These are phyloP conservation scores for Saccharomyces pastorianus DNA, from an alignment of 1,139 yeast genomes.

Conservation along the genomic window DNA sequence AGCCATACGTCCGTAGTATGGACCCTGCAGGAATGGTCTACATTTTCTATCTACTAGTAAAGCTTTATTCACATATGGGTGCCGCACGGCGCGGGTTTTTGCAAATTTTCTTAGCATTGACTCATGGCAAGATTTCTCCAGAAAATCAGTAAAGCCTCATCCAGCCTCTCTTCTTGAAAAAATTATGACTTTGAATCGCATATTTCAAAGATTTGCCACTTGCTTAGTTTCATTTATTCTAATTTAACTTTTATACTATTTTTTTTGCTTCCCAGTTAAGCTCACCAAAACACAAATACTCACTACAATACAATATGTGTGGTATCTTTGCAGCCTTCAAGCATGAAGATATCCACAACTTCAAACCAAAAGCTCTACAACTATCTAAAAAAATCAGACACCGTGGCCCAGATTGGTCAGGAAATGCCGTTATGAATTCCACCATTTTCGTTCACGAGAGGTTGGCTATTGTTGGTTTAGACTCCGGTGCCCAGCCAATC, in stretches of 20 bases:
- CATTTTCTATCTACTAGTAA: background rate
- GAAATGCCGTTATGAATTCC: conserved; percentile 68
- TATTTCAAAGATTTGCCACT: background rate
- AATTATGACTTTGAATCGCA: background rate
- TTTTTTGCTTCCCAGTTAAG: background rate
- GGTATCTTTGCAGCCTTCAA: conserved; percentile 92
- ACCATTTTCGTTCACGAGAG: conserved; percentile 90
- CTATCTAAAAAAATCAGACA: conserved; percentile 89
- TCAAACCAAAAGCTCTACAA: conserved; percentile 82
- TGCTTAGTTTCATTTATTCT: background rate
- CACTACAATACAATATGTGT: conserved; percentile 52
- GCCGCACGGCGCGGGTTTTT: conserved; percentile 1
- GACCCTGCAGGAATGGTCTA: background rate
- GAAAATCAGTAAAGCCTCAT: conserved; percentile 4
- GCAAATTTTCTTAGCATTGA: background rate
- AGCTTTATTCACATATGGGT: background rate
- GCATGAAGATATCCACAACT: conserved; percentile 69
- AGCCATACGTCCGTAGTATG: background rate
- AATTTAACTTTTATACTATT: background rate
- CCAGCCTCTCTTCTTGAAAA: background rate
- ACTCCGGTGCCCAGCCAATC: conserved; percentile 97
- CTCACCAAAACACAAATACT: background rate
- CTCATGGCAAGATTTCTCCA: conserved; percentile 6
- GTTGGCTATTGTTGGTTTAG: conserved; percentile 90
- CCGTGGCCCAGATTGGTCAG: conserved; percentile 99